phyloP scores from a whole-genome alignment of 2,329 filamentous ascomycete genomes.

The Alternaria consortialis region DNA sequence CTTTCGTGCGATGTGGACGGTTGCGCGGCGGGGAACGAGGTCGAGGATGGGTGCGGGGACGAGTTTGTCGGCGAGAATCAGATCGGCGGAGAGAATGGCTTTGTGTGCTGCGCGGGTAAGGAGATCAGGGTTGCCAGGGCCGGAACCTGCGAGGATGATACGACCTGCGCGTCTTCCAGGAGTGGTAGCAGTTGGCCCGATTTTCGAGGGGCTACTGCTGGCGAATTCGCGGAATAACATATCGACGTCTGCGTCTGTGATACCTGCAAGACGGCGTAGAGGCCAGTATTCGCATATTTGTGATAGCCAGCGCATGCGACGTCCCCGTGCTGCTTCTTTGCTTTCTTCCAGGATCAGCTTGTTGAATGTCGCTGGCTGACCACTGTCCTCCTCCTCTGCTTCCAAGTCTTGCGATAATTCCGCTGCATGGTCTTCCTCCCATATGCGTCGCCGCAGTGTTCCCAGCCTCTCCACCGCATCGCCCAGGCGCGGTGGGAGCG shows the following conservation, averaged over 20 bases:
- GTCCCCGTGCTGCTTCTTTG: conserved; percentile 74
- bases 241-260: conserved; percentile 82
- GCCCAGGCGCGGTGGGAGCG: conserved; percentile 79
- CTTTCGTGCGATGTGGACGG: conserved; percentile 91
- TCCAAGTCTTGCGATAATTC: conserved; percentile 56
- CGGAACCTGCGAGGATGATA: conserved; percentile 89
- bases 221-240: conserved; percentile 78
- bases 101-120: conserved; percentile 84
- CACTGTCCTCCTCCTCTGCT: conserved; percentile 69
- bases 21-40: conserved; percentile 87
- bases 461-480: conserved; percentile 80
- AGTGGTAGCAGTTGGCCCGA: conserved; percentile 30
- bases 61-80: conserved; percentile 87
- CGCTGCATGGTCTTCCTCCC: conserved; percentile 61
- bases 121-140: conserved; percentile 90
- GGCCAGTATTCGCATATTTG: conserved; percentile 99
- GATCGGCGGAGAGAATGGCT: conserved; percentile 76
- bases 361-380: conserved; percentile 86
- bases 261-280: conserved; percentile 77
- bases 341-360: conserved; percentile 79
- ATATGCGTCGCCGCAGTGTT: conserved; percentile 54
- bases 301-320: conserved; percentile 89
- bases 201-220: conserved; percentile 47
- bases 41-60: conserved; percentile 86
- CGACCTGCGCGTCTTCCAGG: conserved; percentile 62